These are phyloP conservation scores for Sugiyamaella qingdaonensis DNA, from an alignment of 805 yeast species.

Conservation along the genomic window DNA sequence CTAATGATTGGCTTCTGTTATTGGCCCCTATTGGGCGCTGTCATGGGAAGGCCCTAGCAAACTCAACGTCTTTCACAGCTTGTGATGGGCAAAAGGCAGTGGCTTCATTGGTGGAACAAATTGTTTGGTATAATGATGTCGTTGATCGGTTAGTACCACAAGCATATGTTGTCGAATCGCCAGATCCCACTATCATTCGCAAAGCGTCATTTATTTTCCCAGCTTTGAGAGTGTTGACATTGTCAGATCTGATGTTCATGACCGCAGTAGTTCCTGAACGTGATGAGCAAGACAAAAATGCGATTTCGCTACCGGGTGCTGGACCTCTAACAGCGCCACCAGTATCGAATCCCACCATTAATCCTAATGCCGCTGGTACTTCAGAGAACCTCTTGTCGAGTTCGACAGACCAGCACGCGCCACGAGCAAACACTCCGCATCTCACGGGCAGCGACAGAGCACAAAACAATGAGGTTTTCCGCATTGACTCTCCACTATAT, in stretches of 20 bases:
- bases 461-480: constrained; percentile 15
- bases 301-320: not conserved
- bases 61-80: not conserved
- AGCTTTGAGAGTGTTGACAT: not conserved
- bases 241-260: constrained; percentile 15
- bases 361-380: not conserved
- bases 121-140: constrained; percentile 36
- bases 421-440: not conserved
- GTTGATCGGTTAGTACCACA: constrained; percentile 21
- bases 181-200: constrained; percentile 16
- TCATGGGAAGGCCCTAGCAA: not conserved
- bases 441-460: constrained; percentile 1
- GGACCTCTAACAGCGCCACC: too few relatives aligned
- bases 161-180: not conserved
- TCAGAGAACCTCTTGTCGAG: not conserved
- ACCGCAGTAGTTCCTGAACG: not conserved
- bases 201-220: constrained; percentile 15
- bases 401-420: not conserved
- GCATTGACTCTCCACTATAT: constrained; percentile 17
- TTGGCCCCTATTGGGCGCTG: not conserved
- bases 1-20: constrained; percentile 7
- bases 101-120: constrained; percentile 29
- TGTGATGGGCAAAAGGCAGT: constrained; percentile 17
- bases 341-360: too few relatives aligned
- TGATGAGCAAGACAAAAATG: not conserved